These are phyloP conservation scores for Gamsiella multidivaricata DNA, from an alignment of 192 early-diverging fungal genomes.

Conservation along the genomic window DNA sequence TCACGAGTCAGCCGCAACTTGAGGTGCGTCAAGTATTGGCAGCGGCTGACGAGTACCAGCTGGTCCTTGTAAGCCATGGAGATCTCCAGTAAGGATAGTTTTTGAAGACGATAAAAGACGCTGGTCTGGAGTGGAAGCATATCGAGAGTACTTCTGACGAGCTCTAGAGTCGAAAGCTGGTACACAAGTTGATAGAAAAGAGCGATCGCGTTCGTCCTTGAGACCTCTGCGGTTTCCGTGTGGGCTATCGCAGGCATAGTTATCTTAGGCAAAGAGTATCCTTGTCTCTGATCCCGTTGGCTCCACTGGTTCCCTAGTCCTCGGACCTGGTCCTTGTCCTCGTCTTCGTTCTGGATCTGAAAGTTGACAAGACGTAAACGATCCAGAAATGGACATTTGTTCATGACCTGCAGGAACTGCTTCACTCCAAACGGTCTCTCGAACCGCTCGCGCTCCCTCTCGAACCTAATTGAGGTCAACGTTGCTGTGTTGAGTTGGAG, in stretches of 20 bases:
- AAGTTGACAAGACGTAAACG: constrained; percentile 11
- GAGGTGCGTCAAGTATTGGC: constrained; percentile 39
- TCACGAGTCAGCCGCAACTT: constrained; percentile 8
- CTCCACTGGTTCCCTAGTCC: too few relatives aligned
- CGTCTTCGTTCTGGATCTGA: constrained; percentile 2
- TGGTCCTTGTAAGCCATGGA: constrained; percentile 16
- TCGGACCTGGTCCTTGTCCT: too few relatives aligned
- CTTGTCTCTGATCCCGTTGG: not conserved
- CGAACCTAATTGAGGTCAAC: constrained; percentile 2
- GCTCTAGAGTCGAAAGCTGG: constrained; percentile 5
- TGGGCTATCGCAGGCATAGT: not conserved
- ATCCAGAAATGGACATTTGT: not conserved
- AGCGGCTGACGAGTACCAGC: constrained; percentile 20
- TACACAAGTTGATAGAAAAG: constrained; percentile 15
- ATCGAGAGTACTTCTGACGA: not conserved
- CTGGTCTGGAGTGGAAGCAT: not conserved
- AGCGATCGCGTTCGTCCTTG: not conserved
- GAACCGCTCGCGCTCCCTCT: not conserved
- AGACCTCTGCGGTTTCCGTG: not conserved
- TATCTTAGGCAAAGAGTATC: not conserved
- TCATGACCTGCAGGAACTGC: constrained; percentile 2
- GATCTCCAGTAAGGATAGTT: not conserved
- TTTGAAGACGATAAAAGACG: constrained; percentile 20
- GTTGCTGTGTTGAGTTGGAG: constrained; percentile 10
- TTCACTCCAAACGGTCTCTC: not conserved